Base-by-base conservation (phyloP, 495 filamentous ascomycete genomes). In the Polyplosphaeria fusca region DNA sequence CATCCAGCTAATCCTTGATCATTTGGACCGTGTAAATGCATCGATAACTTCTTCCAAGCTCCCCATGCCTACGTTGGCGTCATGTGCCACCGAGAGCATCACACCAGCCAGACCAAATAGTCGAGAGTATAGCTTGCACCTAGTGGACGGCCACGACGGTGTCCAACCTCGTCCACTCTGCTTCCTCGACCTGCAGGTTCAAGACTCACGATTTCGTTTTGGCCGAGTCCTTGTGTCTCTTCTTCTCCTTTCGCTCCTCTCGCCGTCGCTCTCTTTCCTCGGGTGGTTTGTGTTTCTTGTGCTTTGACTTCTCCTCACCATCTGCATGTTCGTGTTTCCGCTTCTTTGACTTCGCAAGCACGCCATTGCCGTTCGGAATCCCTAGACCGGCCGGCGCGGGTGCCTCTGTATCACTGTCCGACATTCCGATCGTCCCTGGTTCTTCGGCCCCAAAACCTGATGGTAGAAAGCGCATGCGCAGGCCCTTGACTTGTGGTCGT, bases 391-490 rank as follows among this genome's bases (percentile, higher is more conserved):
- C n/a, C 11, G 46, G 13, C 13, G 51, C 62, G 67, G 66, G 60
- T 2, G 70, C 74, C 55, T 79, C 68, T 4, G 19, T 45, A 35
- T 72, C 79, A 24, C 56, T 58, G 16, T 67, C 64, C 3, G 73
- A 76, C 32, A 72, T 74, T 5, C 77, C 80, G 25, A 81, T 62
- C 2, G 67, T 79, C 52, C 77, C 78, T 2, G 75, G 68, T 0
- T 74, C 66, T 1, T 63, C 70, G 46, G 66, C 55, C 14, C 72
- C 69, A 62, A 78, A 80, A 25, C 80, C 79, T 11, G 79, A 73
- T 9, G 81, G 82, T 19, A 71, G 69, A 61, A 77, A 84, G 20
- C 80, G 78, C 82, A 86, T 86, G 47, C 75, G 78, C 51, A 86
- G 49, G 35, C 81, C 75, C 58, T 78, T 79, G 18, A 80, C 80